Evolutionary conservation across 768 basidiomycete genomes (phyloP), one percentile per base, ranked within the genome.

Genomic region (Fomitopsis pulvina): DNA sequence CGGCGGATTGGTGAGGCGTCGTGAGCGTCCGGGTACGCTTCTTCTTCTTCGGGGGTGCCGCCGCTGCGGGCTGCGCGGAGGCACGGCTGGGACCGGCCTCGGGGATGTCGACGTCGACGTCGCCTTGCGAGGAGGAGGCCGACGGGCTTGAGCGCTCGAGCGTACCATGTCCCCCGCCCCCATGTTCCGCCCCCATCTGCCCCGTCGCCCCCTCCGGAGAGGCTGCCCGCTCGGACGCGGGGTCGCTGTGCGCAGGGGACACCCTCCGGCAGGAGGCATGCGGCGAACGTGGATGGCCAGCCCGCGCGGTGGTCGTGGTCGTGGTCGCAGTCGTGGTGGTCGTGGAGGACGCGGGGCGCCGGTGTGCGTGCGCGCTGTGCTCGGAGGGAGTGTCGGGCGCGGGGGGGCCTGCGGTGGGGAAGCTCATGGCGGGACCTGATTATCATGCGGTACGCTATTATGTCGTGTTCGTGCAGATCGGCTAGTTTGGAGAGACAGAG

Each of bases 1-100:
- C 89, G 11, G 87, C 85, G 48, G 90, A 83, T 63, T 92, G 90
- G 60, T 92, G 87, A 7, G 90, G 87, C 8, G 90, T 92, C 34
- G 90, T 92, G 49, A 92, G 71, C 22, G 85, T 87, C 41, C 87
- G 74, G 26, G 90, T 92, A 48, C 90, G 77, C 60, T 88, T 90
- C 67, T 87, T 87, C 75, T 88, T 88, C n/a, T n/a, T n/a, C n/a
- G n/a, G n/a, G 54, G 69, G 67, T 53, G 79, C 79, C 25, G 55
- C 34, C 42, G 48, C 50, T 47, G 42, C 52, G 50, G 48, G 49
- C 51, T 60, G 62, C 50, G 63, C 64, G 22, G 72, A 65, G 27
- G 64, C 68, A 29, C 73, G 71, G 41, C 68, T 71, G 51, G 66
- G 72, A 34, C 68, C 73, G 28, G 68, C 66, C 48, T 77, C 76